A percentile compares a stretch with the other conserved stretches of the same genome.
Conservation (phyloP, 148 eudicot species). For the Rheum nobile region DNA sequence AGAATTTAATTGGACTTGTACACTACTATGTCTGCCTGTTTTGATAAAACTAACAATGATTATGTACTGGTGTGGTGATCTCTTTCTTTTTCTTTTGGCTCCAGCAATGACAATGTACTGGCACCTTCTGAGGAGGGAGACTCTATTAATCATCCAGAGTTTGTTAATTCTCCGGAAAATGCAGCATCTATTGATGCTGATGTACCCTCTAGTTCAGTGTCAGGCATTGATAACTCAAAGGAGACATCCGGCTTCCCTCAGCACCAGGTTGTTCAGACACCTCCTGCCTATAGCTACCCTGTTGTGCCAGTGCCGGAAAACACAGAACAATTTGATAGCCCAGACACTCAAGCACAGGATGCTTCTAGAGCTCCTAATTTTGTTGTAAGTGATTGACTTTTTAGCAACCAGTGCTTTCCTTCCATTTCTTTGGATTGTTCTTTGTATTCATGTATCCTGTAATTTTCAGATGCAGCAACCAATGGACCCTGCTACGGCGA, state of each 20-base stretch:
- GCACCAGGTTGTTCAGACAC: conserved; percentile 29
- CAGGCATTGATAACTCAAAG: conserved; percentile 42
- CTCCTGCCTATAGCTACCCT: conserved; percentile 47
- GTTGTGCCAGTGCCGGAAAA: conserved; percentile 45
- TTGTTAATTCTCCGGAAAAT: conserved; percentile 28
- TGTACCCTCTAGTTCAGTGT: conserved; percentile 28
- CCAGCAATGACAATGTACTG: conserved; percentile 37
- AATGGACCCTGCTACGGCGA: neutral
- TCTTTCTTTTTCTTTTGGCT: neutral
- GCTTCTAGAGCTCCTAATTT: conserved; percentile 46
- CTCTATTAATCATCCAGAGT: conserved; percentile 29
- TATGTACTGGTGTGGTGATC: neutral
- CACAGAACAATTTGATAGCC: conserved; percentile 51
- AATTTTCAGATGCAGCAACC: conserved; percentile 5
- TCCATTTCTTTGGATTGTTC: neutral
- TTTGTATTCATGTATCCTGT: neutral
- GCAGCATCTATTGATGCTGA: conserved; percentile 28
- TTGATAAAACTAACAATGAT: neutral
- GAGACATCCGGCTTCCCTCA: conserved; percentile 37
- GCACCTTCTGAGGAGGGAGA: conserved; percentile 39
- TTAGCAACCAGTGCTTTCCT: neutral
- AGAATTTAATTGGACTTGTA: neutral
- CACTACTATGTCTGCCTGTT: neutral
- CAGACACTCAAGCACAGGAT: conserved; percentile 54
- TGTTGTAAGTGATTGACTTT: conserved; percentile 40